Base-by-base conservation (phyloP, 2,329 filamentous ascomycete species). In the Cladophialophora yegresii region DNA sequence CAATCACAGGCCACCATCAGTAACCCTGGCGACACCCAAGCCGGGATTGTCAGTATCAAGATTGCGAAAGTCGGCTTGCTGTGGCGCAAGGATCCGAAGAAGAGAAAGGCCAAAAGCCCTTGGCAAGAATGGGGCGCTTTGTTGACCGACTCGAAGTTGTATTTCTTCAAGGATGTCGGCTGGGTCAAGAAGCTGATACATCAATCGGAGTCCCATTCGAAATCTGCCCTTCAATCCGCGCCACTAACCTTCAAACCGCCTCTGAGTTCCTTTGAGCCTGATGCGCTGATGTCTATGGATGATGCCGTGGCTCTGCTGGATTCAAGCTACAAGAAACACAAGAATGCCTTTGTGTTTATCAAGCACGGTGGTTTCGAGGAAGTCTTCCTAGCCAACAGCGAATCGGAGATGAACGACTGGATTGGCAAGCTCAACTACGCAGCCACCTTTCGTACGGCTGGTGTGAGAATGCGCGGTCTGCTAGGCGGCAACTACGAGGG, bases 121-220 rank as follows among this genome's bases (percentile, higher is more conserved):
- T 99, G 95, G 95, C 93, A 97, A 74, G 95, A 99, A 82, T 99
- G 95, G 95, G 95, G 95, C 58, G 95, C 92, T 26, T 90, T 99
- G 64, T 83, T 99, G 32, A 99, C 95, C 0, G 92, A 93, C n/a
- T 96, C 95, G 5, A 93, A 97, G 73, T 84, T 99, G 7, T 99
- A 97, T 76, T 92, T 99, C 76, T 99, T 98, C 80, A 89, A 91
- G 63, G 97, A 98, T 74, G 89, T 92, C 4, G 83, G 87, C 22
- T 99, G 95, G 93, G 87, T 96, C 36, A 98, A 96, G 77, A 90
- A 85, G 64, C 78, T 99, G 68, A 92, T 98, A 80, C 85, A 90
- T 68, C 95, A 99, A 74, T 89, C 93, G 74, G 92, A 96, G 53
- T 82, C 83, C 12, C 91, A 96, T 72, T 82, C 92, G 71, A 95